Evolutionary conservation across 2,329 filamentous ascomycete genomes (phyloP).

Genomic region (Alternaria conjuncta): DNA sequence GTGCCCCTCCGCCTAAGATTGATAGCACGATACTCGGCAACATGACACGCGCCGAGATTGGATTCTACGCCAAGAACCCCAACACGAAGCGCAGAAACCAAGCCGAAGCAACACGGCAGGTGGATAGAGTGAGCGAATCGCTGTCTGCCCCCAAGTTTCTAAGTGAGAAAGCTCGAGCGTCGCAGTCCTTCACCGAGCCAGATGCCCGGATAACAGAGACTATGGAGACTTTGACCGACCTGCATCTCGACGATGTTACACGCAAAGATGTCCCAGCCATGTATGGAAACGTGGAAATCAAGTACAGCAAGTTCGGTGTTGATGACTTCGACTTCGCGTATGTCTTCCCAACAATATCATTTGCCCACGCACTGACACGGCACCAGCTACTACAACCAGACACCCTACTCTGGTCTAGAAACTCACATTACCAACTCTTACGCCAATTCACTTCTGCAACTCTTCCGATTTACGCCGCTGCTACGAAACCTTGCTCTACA

Average conservation of each 20-base stretch:
- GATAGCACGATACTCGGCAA: constrained; percentile 73
- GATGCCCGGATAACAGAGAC: constrained; percentile 57
- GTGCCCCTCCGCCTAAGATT: constrained; percentile 77
- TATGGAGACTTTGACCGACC: constrained; percentile 69
- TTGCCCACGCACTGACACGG: constrained; percentile 4
- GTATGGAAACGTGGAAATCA: constrained; percentile 95
- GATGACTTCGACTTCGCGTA: constrained; percentile 98
- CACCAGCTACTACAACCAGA: constrained; percentile 88
- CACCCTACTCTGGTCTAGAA: constrained; percentile 87
- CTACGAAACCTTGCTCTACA: constrained; percentile 87
- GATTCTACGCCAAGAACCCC: constrained; percentile 78
- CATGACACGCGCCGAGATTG: constrained; percentile 75
- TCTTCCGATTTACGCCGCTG: constrained; percentile 88
- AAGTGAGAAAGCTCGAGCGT: constrained; percentile 86
- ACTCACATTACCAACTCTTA: constrained; percentile 98
- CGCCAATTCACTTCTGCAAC: constrained; percentile 87
- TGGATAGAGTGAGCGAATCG: constrained; percentile 64
- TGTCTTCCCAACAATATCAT: constrained; percentile 29
- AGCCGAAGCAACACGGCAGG: constrained; percentile 74
- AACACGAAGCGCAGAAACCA: constrained; percentile 80
- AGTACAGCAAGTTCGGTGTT: constrained; percentile 98
- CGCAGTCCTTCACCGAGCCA: constrained; percentile 35
- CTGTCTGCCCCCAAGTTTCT: constrained; percentile 86
- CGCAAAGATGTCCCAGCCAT: constrained; percentile 84
- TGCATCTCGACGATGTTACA: constrained; percentile 72